These are phyloP conservation scores for Papiliotrema flavescens DNA, from an alignment of 1,284 basidiomycete genomes.

Conservation along the genomic window DNA sequence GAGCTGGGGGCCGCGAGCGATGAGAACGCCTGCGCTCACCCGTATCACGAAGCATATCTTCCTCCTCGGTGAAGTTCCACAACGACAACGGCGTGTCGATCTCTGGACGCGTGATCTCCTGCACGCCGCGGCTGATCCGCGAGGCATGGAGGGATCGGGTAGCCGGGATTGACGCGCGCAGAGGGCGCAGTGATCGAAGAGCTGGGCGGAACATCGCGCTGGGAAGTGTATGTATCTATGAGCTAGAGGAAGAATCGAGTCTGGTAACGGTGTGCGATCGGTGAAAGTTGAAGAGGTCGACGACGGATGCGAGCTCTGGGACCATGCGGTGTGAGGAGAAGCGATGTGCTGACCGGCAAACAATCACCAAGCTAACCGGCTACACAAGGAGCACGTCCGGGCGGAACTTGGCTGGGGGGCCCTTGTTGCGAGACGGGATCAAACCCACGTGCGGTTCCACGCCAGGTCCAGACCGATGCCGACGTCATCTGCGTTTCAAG, in stretches of 20 bases:
- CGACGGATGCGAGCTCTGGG: no score
- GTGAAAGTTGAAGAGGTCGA: no score
- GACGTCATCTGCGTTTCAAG: neutral
- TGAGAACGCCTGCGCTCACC: constrained; percentile 53
- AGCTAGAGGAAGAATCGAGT: no score
- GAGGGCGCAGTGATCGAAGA: constrained; percentile 9
- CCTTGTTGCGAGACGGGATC: no score
- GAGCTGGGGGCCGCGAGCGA: neutral
- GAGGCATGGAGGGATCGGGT: constrained; percentile 25
- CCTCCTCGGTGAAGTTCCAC: constrained; percentile 82
- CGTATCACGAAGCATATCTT: constrained; percentile 81
- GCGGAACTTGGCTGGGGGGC: no score
- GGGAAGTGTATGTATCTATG: neutral
- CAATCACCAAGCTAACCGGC: no score
- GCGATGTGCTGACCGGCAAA: no score
- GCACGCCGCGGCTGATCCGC: constrained; percentile 20
- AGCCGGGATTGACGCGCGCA: constrained; percentile 8
- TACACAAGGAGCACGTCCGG: no score
- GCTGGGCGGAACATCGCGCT: constrained; percentile 4
- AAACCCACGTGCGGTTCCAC: neutral
- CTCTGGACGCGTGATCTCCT: constrained; percentile 39
- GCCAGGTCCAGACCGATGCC: neutral
- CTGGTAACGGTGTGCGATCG: no score
- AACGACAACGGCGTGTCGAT: constrained; percentile 51
- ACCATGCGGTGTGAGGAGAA: no score